Evolutionary conservation across 257 asterid genomes (phyloP).

Genomic region (Nicotiana knightiana): DNA sequence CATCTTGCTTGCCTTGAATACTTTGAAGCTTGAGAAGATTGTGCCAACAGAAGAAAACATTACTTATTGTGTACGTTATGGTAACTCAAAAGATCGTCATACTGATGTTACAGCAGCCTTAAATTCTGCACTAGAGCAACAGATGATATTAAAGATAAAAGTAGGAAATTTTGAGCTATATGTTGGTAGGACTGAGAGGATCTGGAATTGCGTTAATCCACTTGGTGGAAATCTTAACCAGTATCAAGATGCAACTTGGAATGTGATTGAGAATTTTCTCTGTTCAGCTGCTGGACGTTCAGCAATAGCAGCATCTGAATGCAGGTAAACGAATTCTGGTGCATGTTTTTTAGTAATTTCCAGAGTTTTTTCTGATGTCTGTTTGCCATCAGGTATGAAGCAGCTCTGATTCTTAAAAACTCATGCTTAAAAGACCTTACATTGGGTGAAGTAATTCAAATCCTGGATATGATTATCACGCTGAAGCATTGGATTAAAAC

Average conservation of each 20-base stretch:
- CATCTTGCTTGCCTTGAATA: constrained; percentile 32
- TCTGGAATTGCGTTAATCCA: constrained; percentile 53
- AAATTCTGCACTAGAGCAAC: constrained; percentile 32
- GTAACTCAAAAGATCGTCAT: constrained; percentile 29
- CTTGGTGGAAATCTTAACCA: constrained; percentile 21
- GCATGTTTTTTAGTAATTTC: neutral
- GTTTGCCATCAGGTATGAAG: constrained; percentile 41
- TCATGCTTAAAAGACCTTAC: constrained; percentile 35
- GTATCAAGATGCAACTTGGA: constrained; percentile 34
- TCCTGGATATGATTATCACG: constrained; percentile 39
- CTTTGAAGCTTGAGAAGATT: constrained; percentile 42
- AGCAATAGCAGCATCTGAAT: constrained; percentile 36
- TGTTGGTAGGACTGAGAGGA: constrained; percentile 29
- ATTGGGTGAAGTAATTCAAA: constrained; percentile 45
- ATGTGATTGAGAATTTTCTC: constrained; percentile 31
- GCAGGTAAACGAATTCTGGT: constrained; percentile 34
- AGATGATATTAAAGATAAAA: constrained; percentile 34
- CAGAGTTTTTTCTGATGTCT: neutral
- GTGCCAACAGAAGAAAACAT: constrained; percentile 45
- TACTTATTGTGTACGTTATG: constrained; percentile 40
- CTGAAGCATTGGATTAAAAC: constrained; percentile 35
- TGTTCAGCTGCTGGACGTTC: constrained; percentile 34
- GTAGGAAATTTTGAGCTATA: constrained; percentile 24
- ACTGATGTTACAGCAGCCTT: constrained; percentile 39
- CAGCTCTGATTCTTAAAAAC: constrained; percentile 40